Base-by-base conservation (phyloP, 2,329 filamentous ascomycete genomes). In the Penicillium sp. region DNA sequence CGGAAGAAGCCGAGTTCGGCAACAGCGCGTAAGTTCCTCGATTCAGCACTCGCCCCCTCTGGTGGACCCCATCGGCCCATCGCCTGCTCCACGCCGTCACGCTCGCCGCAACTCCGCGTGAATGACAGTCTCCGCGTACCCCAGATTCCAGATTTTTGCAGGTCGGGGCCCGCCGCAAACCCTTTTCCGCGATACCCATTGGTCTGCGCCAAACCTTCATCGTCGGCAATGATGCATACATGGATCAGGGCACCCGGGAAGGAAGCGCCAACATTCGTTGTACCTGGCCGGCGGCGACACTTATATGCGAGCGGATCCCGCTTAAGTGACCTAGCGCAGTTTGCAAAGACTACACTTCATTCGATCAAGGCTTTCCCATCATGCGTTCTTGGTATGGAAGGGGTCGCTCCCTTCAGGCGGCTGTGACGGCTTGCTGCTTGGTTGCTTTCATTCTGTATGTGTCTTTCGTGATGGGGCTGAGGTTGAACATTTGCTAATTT, bases 361-460 rank as follows among this genome's bases (percentile, higher is more conserved):
- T 43, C 24, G 8, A 49, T 24, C 18, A 24, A 5, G 19, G 7
- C 14, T 46, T 23, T 48, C 10, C 21, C 28, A 58, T 42, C n/a
- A 58, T 58, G 51, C 51, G 55, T 31, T 45, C 51, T 39, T 58
- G 55, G 55, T 58, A 51, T 52, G 55, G 55, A 46, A 50, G 55
- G 34, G 55, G 55, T 18, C 48, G 45, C 21, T 42, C 55, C 33
- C 51, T 58, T 13, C 55, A 58, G 31, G 44, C 28, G 10, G 55
- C 55, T 19, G 48, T 58, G 5, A 54, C 55, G 16, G 29, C 53
- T 36, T 59, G 56, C 21, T 59, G 56, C 47, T 51, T 59, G 11
- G 46, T 51, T 28, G 56, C 56, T 18, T 59, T 59, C 29, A 19
- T 59, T 33, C 43, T 59, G 37, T 53, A 31, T 31, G 29, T 24